Evolutionary conservation across 1,139 yeast genomes (phyloP).

Genomic region (Candida sanyaensis): DNA sequence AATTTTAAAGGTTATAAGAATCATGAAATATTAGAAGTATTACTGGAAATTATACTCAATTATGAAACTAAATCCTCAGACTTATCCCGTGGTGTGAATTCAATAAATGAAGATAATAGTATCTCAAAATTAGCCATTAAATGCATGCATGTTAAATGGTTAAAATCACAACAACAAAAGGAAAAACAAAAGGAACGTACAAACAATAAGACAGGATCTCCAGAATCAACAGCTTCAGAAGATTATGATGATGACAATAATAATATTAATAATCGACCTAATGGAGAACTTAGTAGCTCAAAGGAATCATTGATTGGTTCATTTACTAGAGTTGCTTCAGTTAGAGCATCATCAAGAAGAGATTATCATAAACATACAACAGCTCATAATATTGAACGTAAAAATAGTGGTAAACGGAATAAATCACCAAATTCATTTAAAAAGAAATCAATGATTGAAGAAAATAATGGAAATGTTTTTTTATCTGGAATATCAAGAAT

Average conservation of each 20-base stretch:
- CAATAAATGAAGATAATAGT: slow-evolving; percentile 30
- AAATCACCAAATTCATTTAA: not conserved
- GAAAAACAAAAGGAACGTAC: slow-evolving; percentile 2
- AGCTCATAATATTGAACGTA: slow-evolving; percentile 24
- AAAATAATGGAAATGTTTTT: slow-evolving; percentile 26
- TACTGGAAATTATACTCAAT: slow-evolving; percentile 47
- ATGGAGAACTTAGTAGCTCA: slow-evolving; percentile 5
- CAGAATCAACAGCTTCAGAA: slow-evolving; percentile 12
- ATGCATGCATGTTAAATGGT: slow-evolving; percentile 63
- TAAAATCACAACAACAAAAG: slow-evolving; percentile 24
- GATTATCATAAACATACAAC: slow-evolving; percentile 43
- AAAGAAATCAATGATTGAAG: slow-evolving; percentile 8
- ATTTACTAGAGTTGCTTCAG: slow-evolving; percentile 36
- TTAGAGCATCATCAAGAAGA: slow-evolving; percentile 33
- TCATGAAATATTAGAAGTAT: slow-evolving; percentile 51
- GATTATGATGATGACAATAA: not conserved
- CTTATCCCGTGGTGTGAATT: not conserved
- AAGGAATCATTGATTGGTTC: slow-evolving; percentile 7
- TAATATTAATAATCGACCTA: not conserved
- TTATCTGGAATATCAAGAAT: slow-evolving; percentile 14
- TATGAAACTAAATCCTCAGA: slow-evolving; percentile 11
- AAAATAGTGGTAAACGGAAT: slow-evolving; percentile 10
- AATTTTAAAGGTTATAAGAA: slow-evolving; percentile 51
- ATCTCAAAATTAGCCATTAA: slow-evolving; percentile 63
- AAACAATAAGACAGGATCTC: slow-evolving; percentile 8